Evolutionary conservation across 768 basidiomycete genomes (phyloP).

Genomic region (Gelatoporia subvermispora): DNA sequence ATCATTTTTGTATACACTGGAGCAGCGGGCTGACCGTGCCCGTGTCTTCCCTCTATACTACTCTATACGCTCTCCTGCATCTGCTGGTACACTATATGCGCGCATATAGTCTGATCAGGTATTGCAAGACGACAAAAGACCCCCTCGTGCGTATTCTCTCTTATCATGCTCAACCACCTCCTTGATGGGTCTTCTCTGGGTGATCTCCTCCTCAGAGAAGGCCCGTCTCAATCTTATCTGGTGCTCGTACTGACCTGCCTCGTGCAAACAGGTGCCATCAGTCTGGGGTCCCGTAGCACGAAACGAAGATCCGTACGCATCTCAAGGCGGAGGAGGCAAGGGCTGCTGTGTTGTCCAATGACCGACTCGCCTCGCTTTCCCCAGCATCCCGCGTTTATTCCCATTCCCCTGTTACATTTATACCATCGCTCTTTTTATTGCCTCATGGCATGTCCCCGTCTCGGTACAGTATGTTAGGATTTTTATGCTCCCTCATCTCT

Average conservation of each 20-base stretch:
- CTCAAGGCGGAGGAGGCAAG: slow-evolving; percentile 39
- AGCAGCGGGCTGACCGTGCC: not conserved
- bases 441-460: not conserved
- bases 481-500: not conserved
- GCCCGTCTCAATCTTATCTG: slow-evolving; percentile 3
- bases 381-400: not conserved
- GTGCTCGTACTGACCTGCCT: slow-evolving; percentile 3
- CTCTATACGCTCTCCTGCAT: slow-evolving; percentile 1
- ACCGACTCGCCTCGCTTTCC: slow-evolving; percentile 8
- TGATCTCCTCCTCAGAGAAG: not conserved
- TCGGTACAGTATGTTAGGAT: not conserved
- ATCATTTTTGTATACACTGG: not conserved
- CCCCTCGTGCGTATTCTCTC: slow-evolving; percentile 58
- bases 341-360: slow-evolving; percentile 28
- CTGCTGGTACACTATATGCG: slow-evolving; percentile 1
- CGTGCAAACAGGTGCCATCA: slow-evolving; percentile 64
- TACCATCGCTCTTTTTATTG: slow-evolving; percentile 22
- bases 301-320: slow-evolving; percentile 90
- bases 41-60: not conserved
- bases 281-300: slow-evolving; percentile 92
- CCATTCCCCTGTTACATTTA: slow-evolving; percentile 13
- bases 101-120: slow-evolving; percentile 73
- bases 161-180: not conserved
- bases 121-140: slow-evolving; percentile 92
- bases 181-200: not conserved